phyloP scores from a whole-genome alignment of 192 early-diverging fungal species.

The Allomyces javanicus region DNA sequence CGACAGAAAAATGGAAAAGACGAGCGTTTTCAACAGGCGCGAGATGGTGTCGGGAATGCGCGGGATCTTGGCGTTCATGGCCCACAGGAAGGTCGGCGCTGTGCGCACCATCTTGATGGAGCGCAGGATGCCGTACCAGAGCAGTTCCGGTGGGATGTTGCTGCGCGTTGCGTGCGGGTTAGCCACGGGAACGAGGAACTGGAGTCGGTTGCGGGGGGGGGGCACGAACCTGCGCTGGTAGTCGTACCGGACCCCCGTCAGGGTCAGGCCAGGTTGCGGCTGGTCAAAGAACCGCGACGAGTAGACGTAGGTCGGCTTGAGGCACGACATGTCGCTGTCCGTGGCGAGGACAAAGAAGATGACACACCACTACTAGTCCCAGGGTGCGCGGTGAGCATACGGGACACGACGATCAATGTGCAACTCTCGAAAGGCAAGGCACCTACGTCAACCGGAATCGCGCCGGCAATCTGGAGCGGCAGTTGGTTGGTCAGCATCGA shows the following conservation, averaged over 20 bases:
- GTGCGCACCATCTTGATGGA: not conserved
- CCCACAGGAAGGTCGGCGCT: not conserved
- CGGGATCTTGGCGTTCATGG: not conserved
- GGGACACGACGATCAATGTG: not conserved
- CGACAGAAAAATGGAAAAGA: not conserved
- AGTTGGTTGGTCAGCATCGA: not conserved
- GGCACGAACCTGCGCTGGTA: not conserved
- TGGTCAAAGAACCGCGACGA: too few relatives aligned
- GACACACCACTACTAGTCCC: too few relatives aligned
- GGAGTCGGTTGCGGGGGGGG: not conserved
- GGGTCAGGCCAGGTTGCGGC: not conserved
- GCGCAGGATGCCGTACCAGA: not conserved
- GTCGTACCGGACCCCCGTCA: not conserved
- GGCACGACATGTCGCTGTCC: too few relatives aligned
- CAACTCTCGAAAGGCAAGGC: not conserved
- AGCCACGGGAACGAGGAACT: not conserved
- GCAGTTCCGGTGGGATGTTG: not conserved
- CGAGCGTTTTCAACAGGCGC: not conserved
- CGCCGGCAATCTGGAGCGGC: not conserved
- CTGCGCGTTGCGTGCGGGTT: not conserved
- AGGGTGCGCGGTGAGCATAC: too few relatives aligned
- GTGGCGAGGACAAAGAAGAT: too few relatives aligned
- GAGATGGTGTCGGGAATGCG: not conserved
- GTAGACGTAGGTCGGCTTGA: too few relatives aligned
- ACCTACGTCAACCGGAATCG: not conserved